phyloP scores from a whole-genome alignment of 139 green algal genomes.

The Picochlorum sp. region DNA sequence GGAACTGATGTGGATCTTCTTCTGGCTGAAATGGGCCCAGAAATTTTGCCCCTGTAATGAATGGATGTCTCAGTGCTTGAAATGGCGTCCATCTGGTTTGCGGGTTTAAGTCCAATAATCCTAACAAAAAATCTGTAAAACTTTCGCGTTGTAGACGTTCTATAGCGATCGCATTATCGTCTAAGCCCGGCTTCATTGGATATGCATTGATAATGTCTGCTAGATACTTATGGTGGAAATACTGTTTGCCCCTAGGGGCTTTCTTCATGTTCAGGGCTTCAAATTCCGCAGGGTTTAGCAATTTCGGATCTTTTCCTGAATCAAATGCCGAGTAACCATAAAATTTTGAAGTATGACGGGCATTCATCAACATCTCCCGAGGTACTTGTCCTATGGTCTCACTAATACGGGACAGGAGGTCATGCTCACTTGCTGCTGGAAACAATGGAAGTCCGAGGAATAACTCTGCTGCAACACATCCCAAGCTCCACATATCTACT shows the following conservation, averaged over 20 bases:
- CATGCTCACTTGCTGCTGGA: conserved; percentile 82
- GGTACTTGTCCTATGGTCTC: conserved; percentile 72
- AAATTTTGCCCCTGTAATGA: conserved; percentile 72
- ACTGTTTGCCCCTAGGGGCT: conserved; percentile 66
- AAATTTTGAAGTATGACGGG: conserved; percentile 65
- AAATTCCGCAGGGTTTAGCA: conserved; percentile 58
- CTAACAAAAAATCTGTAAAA: conserved; percentile 75
- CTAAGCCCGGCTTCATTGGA: conserved; percentile 33
- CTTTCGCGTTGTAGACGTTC: conserved; percentile 30
- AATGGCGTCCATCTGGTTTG: conserved; percentile 38
- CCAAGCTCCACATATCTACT: conserved; percentile 95
- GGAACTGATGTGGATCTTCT: conserved; percentile 23
- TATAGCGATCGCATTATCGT: conserved; percentile 31
- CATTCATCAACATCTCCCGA: conserved; percentile 43
- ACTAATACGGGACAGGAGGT: conserved; percentile 79
- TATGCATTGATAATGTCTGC: conserved; percentile 72
- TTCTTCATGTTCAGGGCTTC: conserved; percentile 30
- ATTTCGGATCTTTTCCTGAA: conserved; percentile 5
- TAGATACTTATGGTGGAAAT: conserved; percentile 72
- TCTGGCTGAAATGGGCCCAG: conserved; percentile 56
- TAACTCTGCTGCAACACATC: conserved; percentile 63
- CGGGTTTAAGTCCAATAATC: conserved; percentile 62
- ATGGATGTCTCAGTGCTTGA: conserved; percentile 79
- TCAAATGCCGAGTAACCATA: conserved; percentile 32
- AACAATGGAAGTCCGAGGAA: conserved; percentile 80